Percentiles rank a stretch among this genome's conserved stretches.
These are phyloP conservation scores for Tillandsia leiboldiana DNA, from an alignment of 176 grass and related monocot genomes.

Conservation along the genomic window DNA sequence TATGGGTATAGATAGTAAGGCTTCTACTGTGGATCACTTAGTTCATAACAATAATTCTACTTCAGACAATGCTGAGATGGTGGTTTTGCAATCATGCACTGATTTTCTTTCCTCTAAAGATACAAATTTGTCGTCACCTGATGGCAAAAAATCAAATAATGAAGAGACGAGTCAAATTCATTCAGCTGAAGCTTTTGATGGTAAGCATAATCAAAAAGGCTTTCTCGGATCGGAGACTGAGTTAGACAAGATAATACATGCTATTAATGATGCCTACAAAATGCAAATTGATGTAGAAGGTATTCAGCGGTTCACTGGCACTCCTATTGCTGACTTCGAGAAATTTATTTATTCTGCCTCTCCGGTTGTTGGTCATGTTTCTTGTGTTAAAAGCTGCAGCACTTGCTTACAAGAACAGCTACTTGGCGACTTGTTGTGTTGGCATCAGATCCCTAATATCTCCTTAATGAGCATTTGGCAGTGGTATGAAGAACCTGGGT, in stretches of 20 bases:
- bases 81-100: neutral
- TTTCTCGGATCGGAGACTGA: constrained; percentile 21
- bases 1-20: constrained; percentile 4
- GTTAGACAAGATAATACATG: constrained; percentile 48
- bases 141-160: neutral
- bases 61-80: neutral
- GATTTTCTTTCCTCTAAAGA: neutral
- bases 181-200: neutral
- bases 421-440: constrained; percentile 19
- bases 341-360: constrained; percentile 46
- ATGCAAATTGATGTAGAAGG: constrained; percentile 20
- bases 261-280: constrained; percentile 31
- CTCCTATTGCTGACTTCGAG: constrained; percentile 52
- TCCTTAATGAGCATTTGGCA: constrained; percentile 54
- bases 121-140: constrained; percentile 1
- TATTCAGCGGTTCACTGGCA: constrained; percentile 27
- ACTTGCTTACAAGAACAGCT: constrained; percentile 24
- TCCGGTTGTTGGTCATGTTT: constrained; percentile 36
- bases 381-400: constrained; percentile 18
- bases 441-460: constrained; percentile 34
- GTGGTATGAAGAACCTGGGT: constrained; percentile 79
- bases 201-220: constrained; percentile 20
- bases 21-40: neutral
- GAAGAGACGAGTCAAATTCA: neutral
- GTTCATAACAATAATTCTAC: neutral